phyloP scores from a whole-genome alignment of 805 yeast species.

The Kazachstania bromeliacearum region DNA sequence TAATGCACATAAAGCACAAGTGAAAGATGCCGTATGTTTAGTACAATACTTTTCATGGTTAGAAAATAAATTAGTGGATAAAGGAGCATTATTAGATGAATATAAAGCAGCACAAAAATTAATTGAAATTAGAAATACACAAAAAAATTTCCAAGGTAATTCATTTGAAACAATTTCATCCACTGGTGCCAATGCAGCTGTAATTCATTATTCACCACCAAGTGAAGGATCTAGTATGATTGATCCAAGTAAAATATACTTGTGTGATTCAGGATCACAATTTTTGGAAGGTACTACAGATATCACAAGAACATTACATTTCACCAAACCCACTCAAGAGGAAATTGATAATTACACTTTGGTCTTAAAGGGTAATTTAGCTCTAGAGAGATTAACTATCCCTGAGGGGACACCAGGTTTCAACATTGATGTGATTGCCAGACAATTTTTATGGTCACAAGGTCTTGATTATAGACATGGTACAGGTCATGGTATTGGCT shows the following conservation, averaged over 20 bases:
- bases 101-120: conserved; percentile 56
- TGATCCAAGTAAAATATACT: conserved; percentile 57
- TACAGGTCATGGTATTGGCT: conserved; percentile 96
- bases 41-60: conserved; percentile 77
- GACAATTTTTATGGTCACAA: conserved; percentile 70
- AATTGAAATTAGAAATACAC: conserved; percentile 42
- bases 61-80: conserved; percentile 42
- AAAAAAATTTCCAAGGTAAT: conserved; percentile 51
- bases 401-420: conserved; percentile 70
- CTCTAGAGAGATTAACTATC: conserved; percentile 70
- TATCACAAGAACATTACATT: conserved; percentile 80
- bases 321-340: conserved; percentile 45
- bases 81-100: conserved; percentile 45
- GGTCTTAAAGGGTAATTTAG: conserved; percentile 86
- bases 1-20: conserved; percentile 69
- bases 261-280: conserved; percentile 89
- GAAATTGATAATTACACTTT: conserved; percentile 64
- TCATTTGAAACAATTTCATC: conserved; percentile 74
- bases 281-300: conserved; percentile 93
- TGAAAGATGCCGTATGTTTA: conserved; percentile 73
- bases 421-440: conserved; percentile 69
- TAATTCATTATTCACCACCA: conserved; percentile 69
- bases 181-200: conserved; percentile 64
- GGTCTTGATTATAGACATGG: conserved; percentile 91
- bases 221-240: conserved; percentile 47